These are phyloP conservation scores for Bertia moriformis DNA, from an alignment of 2,329 filamentous ascomycete species.

Conservation along the genomic window DNA sequence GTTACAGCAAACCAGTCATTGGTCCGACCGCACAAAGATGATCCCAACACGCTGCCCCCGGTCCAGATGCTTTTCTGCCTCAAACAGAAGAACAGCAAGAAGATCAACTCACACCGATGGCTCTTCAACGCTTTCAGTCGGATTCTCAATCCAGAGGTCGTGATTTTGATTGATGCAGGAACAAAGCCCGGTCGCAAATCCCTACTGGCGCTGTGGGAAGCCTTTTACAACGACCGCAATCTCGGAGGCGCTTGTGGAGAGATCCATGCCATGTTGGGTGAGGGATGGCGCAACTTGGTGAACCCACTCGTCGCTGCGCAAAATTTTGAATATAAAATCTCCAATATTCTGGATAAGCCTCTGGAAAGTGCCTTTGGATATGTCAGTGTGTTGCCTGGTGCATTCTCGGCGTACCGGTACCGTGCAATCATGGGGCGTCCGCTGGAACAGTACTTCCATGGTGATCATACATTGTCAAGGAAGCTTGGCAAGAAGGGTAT, in stretches of 20 bases:
- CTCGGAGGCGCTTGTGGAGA: slow-evolving; percentile 96
- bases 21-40: slow-evolving; percentile 77
- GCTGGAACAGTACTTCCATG: slow-evolving; percentile 97
- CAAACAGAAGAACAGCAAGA: slow-evolving; percentile 98
- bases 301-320: slow-evolving; percentile 92
- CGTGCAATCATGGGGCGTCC: slow-evolving; percentile 95
- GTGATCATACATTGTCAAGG: slow-evolving; percentile 92
- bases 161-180: slow-evolving; percentile 89
- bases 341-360: slow-evolving; percentile 96
- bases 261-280: slow-evolving; percentile 94
- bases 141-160: slow-evolving; percentile 91
- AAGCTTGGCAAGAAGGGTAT: slow-evolving; percentile 97
- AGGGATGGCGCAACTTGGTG: slow-evolving; percentile 76
- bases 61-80: slow-evolving; percentile 99
- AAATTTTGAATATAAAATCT: slow-evolving; percentile 99
- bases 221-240: slow-evolving; percentile 99
- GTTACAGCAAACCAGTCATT: slow-evolving; percentile 96
- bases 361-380: slow-evolving; percentile 95
- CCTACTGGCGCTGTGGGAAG: slow-evolving; percentile 86
- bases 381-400: slow-evolving; percentile 92
- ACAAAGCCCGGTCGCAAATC: slow-evolving; percentile 91
- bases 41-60: slow-evolving; percentile 71
- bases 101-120: slow-evolving; percentile 99
- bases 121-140: slow-evolving; percentile 95
- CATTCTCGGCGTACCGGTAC: slow-evolving; percentile 96